These are phyloP conservation scores for Phytophthora podocarpi DNA, from an alignment of 352 stramenopile genomes.

Conservation along the genomic window DNA sequence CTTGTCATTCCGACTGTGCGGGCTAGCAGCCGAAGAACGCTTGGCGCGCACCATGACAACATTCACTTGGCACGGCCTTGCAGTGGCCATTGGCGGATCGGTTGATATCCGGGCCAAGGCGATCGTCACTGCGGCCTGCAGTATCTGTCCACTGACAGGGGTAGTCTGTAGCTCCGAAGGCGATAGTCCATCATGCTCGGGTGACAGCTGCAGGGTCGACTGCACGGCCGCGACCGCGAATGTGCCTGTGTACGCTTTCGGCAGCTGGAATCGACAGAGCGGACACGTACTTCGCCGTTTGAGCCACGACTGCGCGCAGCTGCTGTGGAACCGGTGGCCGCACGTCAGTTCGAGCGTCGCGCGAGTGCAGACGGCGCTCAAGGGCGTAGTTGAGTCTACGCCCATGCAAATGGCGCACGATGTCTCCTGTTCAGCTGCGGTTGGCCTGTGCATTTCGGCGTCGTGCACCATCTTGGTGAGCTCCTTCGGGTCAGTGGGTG, in stretches of 20 bases:
- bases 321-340: conserved; percentile 92
- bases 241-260: conserved; percentile 65
- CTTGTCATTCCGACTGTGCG: neutral
- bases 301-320: conserved; percentile 92
- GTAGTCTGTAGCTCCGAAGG: conserved; percentile 44
- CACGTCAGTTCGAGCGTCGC: conserved; percentile 75
- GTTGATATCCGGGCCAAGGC: conserved; percentile 55
- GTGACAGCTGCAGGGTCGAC: conserved; percentile 58
- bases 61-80: conserved; percentile 57
- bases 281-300: conserved; percentile 90
- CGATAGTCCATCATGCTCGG: conserved; percentile 43
- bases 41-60: conserved; percentile 62
- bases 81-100: conserved; percentile 39
- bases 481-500: conserved; percentile 16
- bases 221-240: conserved; percentile 67
- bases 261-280: conserved; percentile 92
- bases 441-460: conserved; percentile 12
- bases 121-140: conserved; percentile 64
- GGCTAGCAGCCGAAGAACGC: conserved; percentile 16
- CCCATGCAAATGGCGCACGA: conserved; percentile 89
- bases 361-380: conserved; percentile 41
- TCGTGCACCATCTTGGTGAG: conserved; percentile 35
- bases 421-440: conserved; percentile 29
- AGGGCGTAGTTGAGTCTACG: conserved; percentile 37
- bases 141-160: conserved; percentile 33